Evolutionary conservation across 164 flowering plant species (phyloP).

Genomic region (Liquidambar formosana): DNA sequence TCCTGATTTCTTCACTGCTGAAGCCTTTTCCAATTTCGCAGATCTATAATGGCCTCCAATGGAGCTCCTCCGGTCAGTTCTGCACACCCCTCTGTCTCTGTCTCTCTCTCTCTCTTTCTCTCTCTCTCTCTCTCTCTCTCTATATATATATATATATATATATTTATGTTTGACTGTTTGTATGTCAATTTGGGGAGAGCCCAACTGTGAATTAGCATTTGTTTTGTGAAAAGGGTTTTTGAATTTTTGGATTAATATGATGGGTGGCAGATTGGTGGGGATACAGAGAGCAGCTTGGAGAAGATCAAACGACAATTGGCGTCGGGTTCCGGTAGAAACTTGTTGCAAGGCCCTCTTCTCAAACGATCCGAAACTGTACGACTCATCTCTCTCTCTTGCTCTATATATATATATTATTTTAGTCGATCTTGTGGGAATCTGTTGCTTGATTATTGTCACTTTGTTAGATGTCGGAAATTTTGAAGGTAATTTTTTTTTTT

Average conservation of each 20-base stretch:
- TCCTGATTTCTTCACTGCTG: too few relatives aligned
- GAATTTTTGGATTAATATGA: slow-evolving; percentile 3
- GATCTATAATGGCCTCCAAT: slow-evolving; percentile 49
- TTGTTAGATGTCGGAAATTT: too few relatives aligned
- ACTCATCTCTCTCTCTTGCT: slow-evolving; percentile 1
- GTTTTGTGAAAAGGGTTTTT: background rate
- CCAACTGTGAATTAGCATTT: too few relatives aligned
- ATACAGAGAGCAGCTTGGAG: slow-evolving; percentile 82
- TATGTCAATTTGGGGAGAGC: background rate
- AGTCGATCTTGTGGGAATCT: background rate
- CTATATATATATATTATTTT: too few relatives aligned
- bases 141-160: background rate
- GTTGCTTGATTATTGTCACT: too few relatives aligned
- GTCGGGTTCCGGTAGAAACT: slow-evolving; percentile 74
- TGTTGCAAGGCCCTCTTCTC: slow-evolving; percentile 94
- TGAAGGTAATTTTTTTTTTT: too few relatives aligned
- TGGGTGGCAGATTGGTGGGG: slow-evolving; percentile 42
- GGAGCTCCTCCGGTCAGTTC: slow-evolving; percentile 43
- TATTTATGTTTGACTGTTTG: background rate
- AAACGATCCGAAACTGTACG: slow-evolving; percentile 96
- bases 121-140: background rate
- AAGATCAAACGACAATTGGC: slow-evolving; percentile 93
- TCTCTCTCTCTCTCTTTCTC: slow-evolving; percentile 2
- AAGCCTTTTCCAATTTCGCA: background rate
- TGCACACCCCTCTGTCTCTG: too few relatives aligned